Percentiles rank a stretch among this genome's conserved stretches.
phyloP scores from a whole-genome alignment of 495 filamentous ascomycete genomes.

The Jackrogersella multiformis region DNA sequence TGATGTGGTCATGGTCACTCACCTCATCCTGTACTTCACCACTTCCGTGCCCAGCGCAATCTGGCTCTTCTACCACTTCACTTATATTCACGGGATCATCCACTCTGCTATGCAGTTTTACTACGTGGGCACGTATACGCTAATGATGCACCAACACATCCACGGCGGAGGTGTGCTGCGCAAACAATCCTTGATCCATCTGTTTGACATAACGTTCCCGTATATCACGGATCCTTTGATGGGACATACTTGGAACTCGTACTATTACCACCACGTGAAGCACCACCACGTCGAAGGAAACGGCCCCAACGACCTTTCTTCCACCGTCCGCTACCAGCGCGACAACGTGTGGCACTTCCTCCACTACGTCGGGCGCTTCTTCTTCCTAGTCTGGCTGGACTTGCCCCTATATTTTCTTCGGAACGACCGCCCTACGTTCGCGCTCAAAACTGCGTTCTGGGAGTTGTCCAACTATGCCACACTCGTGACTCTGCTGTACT shows the following conservation, averaged over 20 bases:
- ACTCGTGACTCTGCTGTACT: constrained; percentile 58
- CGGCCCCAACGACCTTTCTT: constrained; percentile 77
- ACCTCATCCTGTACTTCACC: constrained; percentile 74
- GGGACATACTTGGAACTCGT: constrained; percentile 85
- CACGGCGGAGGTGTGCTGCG: constrained; percentile 76
- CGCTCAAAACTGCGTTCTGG: constrained; percentile 62
- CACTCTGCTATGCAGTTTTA: constrained; percentile 70
- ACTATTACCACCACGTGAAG: constrained; percentile 87
- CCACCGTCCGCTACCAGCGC: constrained; percentile 79
- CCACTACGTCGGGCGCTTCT: constrained; percentile 75
- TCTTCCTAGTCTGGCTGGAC: constrained; percentile 76
- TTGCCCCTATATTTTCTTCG: constrained; percentile 75
- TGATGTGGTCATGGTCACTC: constrained; percentile 80
- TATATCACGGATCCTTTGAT: constrained; percentile 78
- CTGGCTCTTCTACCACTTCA: constrained; percentile 70
- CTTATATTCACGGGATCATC: constrained; percentile 67
- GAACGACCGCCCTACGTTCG: constrained; percentile 62
- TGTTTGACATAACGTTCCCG: constrained; percentile 70
- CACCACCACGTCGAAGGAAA: constrained; percentile 86
- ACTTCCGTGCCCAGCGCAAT: constrained; percentile 74
- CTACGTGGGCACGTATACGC: constrained; percentile 76
- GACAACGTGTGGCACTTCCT: constrained; percentile 70
- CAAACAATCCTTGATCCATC: constrained; percentile 36
- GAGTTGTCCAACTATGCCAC: constrained; percentile 63
- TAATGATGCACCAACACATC: constrained; percentile 86